phyloP scores from a whole-genome alignment of 2,329 filamentous ascomycete species.

The Neobulgaria alba region DNA sequence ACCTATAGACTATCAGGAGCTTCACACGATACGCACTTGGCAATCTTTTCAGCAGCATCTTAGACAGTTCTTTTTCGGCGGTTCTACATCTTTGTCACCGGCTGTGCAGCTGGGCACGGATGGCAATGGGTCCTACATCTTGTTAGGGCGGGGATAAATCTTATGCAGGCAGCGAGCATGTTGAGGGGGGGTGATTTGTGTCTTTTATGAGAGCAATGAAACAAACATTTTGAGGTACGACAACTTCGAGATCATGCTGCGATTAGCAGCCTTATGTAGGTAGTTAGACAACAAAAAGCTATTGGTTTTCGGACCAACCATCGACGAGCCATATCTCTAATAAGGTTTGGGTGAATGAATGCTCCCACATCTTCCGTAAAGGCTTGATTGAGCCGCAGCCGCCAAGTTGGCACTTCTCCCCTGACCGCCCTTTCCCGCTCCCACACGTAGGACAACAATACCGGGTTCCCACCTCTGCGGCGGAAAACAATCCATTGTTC shows the following conservation, averaged over 20 bases:
- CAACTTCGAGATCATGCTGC: slow-evolving; percentile 21
- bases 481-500: no score
- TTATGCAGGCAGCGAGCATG: slow-evolving; percentile 19
- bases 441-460: no score
- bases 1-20: slow-evolving; percentile 29
- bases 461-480: no score
- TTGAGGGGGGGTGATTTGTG: slow-evolving; percentile 8
- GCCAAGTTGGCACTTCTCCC: no score
- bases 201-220: slow-evolving; percentile 24
- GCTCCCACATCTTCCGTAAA: no score
- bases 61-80: slow-evolving; percentile 29
- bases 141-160: slow-evolving; percentile 21
- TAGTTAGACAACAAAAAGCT: slow-evolving; percentile 29
- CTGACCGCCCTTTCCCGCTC: no score
- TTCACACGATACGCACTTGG: background rate
- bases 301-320: no score
- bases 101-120: slow-evolving; percentile 26
- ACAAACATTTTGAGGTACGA: slow-evolving; percentile 18
- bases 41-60: slow-evolving; percentile 24
- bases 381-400: no score
- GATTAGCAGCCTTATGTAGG: slow-evolving; percentile 21
- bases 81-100: slow-evolving; percentile 26
- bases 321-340: no score
- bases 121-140: slow-evolving; percentile 18
- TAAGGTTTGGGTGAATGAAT: no score